These are phyloP conservation scores for Hypoxylon trugodes DNA, from an alignment of 495 filamentous ascomycete species.

Conservation along the genomic window DNA sequence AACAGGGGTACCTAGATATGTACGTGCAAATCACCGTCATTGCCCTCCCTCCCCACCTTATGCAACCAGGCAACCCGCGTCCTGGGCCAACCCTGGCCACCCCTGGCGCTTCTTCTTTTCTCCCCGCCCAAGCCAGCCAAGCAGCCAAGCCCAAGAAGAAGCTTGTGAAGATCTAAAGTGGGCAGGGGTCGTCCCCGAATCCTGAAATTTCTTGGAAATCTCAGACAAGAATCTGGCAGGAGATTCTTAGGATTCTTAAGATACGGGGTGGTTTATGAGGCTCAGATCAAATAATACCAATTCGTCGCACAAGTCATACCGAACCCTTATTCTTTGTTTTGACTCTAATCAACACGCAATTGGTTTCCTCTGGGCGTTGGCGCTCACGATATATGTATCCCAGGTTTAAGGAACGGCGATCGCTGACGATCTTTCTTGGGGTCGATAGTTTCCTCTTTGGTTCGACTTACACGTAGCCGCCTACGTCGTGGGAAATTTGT, in stretches of 20 bases:
- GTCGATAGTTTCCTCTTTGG: slow-evolving; percentile 29
- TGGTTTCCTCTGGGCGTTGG: neutral
- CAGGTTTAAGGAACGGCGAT: slow-evolving; percentile 31
- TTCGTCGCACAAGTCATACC: neutral
- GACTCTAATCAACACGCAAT: neutral
- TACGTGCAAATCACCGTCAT: slow-evolving; percentile 37
- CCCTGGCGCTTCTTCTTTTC: too few species aligned
- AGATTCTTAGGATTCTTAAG: too few species aligned
- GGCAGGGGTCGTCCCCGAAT: slow-evolving; percentile 23
- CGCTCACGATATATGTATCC: slow-evolving; percentile 14
- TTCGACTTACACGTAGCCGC: slow-evolving; percentile 25
- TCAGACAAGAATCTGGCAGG: slow-evolving; percentile 27
- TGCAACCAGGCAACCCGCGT: too few species aligned
- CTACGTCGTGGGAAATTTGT: slow-evolving; percentile 18
- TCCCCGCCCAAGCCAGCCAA: slow-evolving; percentile 3
- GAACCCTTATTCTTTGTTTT: neutral
- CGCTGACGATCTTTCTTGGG: slow-evolving; percentile 24
- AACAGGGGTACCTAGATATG: too few species aligned
- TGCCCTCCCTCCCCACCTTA: slow-evolving; percentile 10
- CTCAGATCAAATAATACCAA: slow-evolving; percentile 9
- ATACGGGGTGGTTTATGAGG: slow-evolving; percentile 8
- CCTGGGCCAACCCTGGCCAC: too few species aligned
- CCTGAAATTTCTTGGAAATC: slow-evolving; percentile 32
- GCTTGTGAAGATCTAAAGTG: slow-evolving; percentile 33
- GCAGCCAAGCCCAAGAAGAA: slow-evolving; percentile 20